Evolutionary conservation across 2,329 filamentous ascomycete species (phyloP).

Genomic region (Aspergillus ibericus): DNA sequence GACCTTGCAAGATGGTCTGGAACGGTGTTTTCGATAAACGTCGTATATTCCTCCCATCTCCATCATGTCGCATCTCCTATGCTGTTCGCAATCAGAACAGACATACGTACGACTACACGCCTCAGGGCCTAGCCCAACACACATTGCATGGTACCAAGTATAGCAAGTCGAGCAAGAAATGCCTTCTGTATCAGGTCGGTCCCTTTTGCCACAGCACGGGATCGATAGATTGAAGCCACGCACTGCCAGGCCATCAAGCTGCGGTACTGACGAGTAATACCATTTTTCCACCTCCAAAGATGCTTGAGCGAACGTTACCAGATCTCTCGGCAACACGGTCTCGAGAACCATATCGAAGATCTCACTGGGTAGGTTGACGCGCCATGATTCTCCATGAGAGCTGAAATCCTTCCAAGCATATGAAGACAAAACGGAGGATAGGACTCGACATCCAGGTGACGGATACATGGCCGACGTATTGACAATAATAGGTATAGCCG

Average conservation of each 20-base stretch:
- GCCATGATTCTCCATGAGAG: neutral
- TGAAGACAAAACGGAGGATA: neutral
- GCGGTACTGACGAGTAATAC: constrained; percentile 5
- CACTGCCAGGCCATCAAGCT: neutral
- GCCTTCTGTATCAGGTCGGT: neutral
- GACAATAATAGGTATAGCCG: neutral
- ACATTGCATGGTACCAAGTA: neutral
- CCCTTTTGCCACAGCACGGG: neutral
- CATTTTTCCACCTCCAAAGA: neutral
- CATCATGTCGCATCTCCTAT: neutral
- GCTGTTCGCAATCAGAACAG: neutral
- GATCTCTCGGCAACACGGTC: neutral
- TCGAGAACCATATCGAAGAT: neutral
- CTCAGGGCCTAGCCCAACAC: neutral
- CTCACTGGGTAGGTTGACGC: neutral
- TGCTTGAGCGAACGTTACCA: neutral
- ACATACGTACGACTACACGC: neutral
- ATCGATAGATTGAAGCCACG: neutral
- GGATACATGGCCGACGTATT: neutral
- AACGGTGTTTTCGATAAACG: too few relatives aligned
- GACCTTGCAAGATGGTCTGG: too few relatives aligned
- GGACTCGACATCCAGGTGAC: neutral
- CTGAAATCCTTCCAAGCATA: neutral
- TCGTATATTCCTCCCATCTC: too few relatives aligned
- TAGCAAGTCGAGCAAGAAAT: neutral